Evolutionary conservation across 148 eudicot genomes (phyloP), one percentile per base, ranked within the genome.

Genomic region (Silene latifolia): DNA sequence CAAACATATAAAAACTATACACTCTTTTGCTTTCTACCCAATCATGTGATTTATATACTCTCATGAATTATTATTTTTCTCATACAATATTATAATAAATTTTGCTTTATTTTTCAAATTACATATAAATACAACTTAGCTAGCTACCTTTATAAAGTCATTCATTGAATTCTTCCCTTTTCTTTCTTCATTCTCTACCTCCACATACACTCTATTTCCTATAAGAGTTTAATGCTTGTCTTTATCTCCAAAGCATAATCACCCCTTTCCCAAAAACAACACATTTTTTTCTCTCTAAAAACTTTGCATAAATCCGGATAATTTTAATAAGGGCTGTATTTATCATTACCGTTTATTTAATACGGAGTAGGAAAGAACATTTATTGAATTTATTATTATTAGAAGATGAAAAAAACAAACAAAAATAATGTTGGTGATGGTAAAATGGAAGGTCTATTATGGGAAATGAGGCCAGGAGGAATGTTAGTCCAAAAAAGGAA

Each of bases 381-480:
- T 17, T 29, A 72, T 15, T 32, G 23, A 18, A 1, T 17, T 66
- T 39, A 67, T 12, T 69, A 51, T 8, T 54, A 35, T 47, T 24
- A 77, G 7, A 74, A 70, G 68, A 82, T 82, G 84, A 78, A 82
- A 79, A 78, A 82, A 63, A 35, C 77, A 68, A 72, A 51, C 63
- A 71, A 46, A 32, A 75, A 80, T 44, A 79, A 25, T 20, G 54
- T 58, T 46, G 61, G 13, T 58, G 29, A 27, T 27, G 74, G 53
- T 5, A 82, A 69, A 71, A 74, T 82, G 67, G 83, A 74, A 71
- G 88, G 76, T 18, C 63, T 67, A 2, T 85, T 74, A 19, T 88
- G 87, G 89, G 97, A 91, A 29, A 51, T 86, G 71, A 85, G 97
- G 74, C 93, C 97, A n/a, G 86, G 93, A 42, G 97, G 97, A 39